Conservation (phyloP, 1,284 basidiomycete genomes). For the Singerocomus inundabilis region DNA sequence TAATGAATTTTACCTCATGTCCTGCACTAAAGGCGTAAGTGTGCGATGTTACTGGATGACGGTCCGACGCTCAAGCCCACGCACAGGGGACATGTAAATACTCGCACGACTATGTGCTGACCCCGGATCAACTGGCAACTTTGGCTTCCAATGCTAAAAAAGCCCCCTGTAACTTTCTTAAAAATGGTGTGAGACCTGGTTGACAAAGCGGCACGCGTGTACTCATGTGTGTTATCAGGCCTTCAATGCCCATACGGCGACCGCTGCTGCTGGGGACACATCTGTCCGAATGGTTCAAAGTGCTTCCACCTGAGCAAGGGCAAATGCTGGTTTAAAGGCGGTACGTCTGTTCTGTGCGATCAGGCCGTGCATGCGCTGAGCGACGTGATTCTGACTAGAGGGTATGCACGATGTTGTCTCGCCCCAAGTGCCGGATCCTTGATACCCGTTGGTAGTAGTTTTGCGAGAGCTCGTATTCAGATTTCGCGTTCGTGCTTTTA, state of each 20-base stretch:
- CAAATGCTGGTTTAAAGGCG: conserved; percentile 82
- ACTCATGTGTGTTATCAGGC: conserved; percentile 40
- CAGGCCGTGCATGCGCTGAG: conserved; percentile 5
- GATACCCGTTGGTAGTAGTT: conserved; percentile 20
- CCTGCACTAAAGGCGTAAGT: conserved; percentile 72
- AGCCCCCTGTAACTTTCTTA: conserved; percentile 76
- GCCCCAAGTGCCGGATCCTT: conserved; percentile 17
- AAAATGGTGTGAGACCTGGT: conserved; percentile 51
- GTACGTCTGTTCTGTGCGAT: conserved; percentile 40
- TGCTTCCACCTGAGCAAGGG: conserved; percentile 65
- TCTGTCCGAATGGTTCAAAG: conserved; percentile 74
- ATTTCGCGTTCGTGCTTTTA: conserved; percentile 27
- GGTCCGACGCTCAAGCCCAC: conserved; percentile 11
- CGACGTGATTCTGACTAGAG: conserved; percentile 14
- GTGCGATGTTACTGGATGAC: neutral
- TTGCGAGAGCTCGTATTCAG: conserved; percentile 1
- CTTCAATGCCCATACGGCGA: conserved; percentile 68
- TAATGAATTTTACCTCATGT: conserved; percentile 78
- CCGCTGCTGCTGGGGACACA: conserved; percentile 76
- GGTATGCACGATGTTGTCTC: conserved; percentile 31
- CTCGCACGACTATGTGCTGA: conserved; percentile 72
- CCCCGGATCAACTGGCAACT: conserved; percentile 61
- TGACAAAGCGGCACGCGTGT: neutral
- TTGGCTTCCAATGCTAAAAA: conserved; percentile 74
- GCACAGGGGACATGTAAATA: conserved; percentile 70